Evolutionary conservation across 208 protist species (phyloP).

Genomic region (Kentomonas sorsogonicus): DNA sequence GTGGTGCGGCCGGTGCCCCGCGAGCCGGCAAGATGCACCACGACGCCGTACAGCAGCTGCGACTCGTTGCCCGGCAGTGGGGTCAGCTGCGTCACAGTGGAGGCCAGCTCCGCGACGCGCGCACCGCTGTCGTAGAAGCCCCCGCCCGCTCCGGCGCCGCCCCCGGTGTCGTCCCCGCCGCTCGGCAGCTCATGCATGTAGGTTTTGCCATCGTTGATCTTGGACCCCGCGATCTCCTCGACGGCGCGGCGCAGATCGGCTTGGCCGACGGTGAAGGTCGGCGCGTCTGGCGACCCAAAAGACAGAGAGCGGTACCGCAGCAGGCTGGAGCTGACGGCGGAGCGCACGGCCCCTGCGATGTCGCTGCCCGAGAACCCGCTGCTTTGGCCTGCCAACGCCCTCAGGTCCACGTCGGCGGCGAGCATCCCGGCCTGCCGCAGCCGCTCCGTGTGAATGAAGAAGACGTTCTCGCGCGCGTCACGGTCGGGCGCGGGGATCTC

Average conservation of each 20-base stretch:
- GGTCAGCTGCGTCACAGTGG: conserved; percentile 19
- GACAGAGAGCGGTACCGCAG: conserved; percentile 40
- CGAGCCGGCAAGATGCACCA: conserved; percentile 49
- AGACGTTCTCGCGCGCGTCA: conserved; percentile 79
- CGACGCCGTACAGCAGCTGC: conserved; percentile 21
- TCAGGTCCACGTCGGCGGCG: conserved; percentile 84
- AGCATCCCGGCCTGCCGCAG: conserved; percentile 87
- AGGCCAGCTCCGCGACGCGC: conserved; percentile 16
- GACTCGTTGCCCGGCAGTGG: conserved; percentile 36
- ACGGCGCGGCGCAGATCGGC: conserved; percentile 5
- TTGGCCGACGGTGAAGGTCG: conserved; percentile 9
- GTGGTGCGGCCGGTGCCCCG: conserved; percentile 60
- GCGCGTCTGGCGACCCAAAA: neutral
- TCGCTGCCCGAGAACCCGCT: conserved; percentile 98
- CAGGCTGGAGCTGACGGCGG: conserved; percentile 79
- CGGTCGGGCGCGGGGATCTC: conserved; percentile 81
- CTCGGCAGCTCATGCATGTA: conserved; percentile 18
- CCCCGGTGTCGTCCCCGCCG: conserved; percentile 14
- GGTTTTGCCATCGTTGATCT: neutral
- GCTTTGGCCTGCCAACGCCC: conserved; percentile 87
- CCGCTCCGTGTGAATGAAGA: conserved; percentile 87
- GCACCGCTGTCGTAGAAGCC: conserved; percentile 45
- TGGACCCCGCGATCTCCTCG: conserved; percentile 3
- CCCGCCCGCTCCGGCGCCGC: conserved; percentile 23
- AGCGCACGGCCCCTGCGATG: conserved; percentile 77